These are phyloP conservation scores for Blastosporella zonata DNA, from an alignment of 1,284 basidiomycete genomes.

Conservation along the genomic window DNA sequence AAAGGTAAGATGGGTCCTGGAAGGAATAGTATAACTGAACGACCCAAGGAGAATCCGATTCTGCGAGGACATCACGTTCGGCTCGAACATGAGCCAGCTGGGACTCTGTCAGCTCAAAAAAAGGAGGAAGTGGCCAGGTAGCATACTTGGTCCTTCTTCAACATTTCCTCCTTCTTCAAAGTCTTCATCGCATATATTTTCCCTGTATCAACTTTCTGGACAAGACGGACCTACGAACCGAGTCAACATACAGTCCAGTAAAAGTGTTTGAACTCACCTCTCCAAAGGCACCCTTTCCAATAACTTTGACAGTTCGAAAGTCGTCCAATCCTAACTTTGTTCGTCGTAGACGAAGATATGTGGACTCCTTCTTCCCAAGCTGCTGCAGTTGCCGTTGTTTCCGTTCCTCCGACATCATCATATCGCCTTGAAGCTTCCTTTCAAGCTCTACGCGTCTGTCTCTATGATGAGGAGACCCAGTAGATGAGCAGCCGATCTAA, in stretches of 20 bases:
- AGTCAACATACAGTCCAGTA: not conserved
- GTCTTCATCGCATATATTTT: slow-evolving; percentile 99
- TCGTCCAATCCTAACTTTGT: slow-evolving; percentile 87
- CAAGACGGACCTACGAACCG: slow-evolving; percentile 77
- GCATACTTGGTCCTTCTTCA: slow-evolving; percentile 94
- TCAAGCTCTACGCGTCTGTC: slow-evolving; percentile 82
- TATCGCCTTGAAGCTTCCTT: slow-evolving; percentile 67
- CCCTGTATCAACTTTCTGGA: slow-evolving; percentile 95
- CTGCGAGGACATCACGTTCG: slow-evolving; percentile 90
- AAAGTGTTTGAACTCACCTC: slow-evolving; percentile 50
- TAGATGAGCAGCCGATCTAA: not conserved
- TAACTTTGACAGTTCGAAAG: slow-evolving; percentile 92
- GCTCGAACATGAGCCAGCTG: slow-evolving; percentile 90
- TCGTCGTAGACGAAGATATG: slow-evolving; percentile 67
- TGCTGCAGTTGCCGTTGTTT: slow-evolving; percentile 79
- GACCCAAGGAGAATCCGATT: slow-evolving; percentile 97
- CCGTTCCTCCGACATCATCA: slow-evolving; percentile 67
- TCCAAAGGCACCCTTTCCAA: slow-evolving; percentile 94
- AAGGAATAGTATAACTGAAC: slow-evolving; percentile 98
- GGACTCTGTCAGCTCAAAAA: slow-evolving; percentile 40
- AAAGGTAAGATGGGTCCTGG: slow-evolving; percentile 92
- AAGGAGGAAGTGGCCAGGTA: not conserved
- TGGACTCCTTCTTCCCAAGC: slow-evolving; percentile 82
- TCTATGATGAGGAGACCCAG: not conserved
- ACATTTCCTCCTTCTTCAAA: slow-evolving; percentile 96